Percentiles rank a stretch among this genome's conserved stretches.
Evolutionary conservation across 768 basidiomycete genomes (phyloP).

Genomic region (Daedaleopsis nitida): DNA sequence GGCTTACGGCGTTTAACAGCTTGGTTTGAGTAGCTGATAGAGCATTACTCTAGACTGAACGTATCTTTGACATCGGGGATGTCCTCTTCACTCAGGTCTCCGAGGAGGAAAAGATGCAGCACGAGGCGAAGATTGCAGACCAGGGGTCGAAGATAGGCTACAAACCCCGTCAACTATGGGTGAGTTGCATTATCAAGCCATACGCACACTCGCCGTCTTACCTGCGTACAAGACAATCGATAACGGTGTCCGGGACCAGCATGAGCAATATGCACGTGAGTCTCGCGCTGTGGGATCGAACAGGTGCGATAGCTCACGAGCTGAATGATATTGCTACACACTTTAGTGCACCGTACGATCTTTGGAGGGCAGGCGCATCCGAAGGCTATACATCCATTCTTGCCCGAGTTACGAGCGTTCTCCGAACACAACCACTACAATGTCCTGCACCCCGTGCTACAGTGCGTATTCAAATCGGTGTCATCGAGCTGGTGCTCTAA

Average conservation of each 20-base stretch:
- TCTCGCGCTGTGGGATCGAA: background rate
- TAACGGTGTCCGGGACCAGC: conserved; percentile 61
- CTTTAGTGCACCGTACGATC: conserved; percentile 33
- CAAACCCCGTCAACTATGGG: conserved; percentile 57
- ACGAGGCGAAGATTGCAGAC: conserved; percentile 34
- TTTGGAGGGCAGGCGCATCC: conserved; percentile 33
- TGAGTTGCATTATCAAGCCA: conserved; percentile 34
- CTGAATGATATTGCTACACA: background rate
- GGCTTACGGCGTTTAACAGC: conserved; percentile 29
- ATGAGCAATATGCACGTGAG: conserved; percentile 64
- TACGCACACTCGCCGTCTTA: background rate
- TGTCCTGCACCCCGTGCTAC: conserved; percentile 30
- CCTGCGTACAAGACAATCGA: conserved; percentile 52
- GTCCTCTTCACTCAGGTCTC: conserved; percentile 36
- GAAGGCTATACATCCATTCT: conserved; percentile 27
- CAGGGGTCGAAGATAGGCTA: conserved; percentile 57
- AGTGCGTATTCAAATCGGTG: conserved; percentile 31
- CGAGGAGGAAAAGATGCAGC: conserved; percentile 35
- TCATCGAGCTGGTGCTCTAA: conserved; percentile 21
- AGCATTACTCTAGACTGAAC: conserved; percentile 36
- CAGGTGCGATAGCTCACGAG: background rate
- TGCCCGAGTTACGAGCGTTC: conserved; percentile 34
- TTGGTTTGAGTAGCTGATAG: conserved; percentile 34
- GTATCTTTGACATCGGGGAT: conserved; percentile 40
- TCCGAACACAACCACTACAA: conserved; percentile 31